A percentile compares a stretch with the other conserved stretches of the same genome.
Conservation (phyloP, 805 yeast species). For the Wickerhamiella azymoides region DNA sequence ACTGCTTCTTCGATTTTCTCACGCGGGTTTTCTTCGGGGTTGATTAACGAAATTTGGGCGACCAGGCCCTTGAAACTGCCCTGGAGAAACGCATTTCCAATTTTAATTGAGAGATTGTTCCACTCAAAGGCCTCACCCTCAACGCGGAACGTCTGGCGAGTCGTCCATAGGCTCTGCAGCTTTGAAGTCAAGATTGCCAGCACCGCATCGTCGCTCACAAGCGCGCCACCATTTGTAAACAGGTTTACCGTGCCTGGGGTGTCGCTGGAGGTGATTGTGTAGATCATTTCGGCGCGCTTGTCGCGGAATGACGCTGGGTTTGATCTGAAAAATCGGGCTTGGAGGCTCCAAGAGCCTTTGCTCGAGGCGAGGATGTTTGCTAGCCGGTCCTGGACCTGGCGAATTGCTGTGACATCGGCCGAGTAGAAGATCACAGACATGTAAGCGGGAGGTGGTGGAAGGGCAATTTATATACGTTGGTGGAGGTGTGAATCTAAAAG, state of each 20-base stretch:
- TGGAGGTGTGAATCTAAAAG: too few species aligned
- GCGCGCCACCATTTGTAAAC: constrained; percentile 21
- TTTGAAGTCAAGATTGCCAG: constrained; percentile 42
- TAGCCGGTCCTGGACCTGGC: constrained; percentile 56
- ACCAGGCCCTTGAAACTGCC: constrained; percentile 61
- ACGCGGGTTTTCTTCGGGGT: not conserved
- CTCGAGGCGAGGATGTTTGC: constrained; percentile 51
- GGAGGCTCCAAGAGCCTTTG: constrained; percentile 56
- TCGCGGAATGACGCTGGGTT: constrained; percentile 33
- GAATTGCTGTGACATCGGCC: constrained; percentile 31
- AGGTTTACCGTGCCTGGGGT: constrained; percentile 22
- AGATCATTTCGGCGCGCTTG: constrained; percentile 16
- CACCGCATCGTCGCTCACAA: constrained; percentile 43
- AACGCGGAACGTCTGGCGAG: constrained; percentile 56
- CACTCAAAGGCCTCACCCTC: constrained; percentile 57
- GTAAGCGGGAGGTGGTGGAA: constrained; percentile 9
- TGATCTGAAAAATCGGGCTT: constrained; percentile 51
- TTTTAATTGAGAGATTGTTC: constrained; percentile 33
- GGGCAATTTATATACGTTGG: too few species aligned
- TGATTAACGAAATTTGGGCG: constrained; percentile 33
- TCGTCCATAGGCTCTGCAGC: constrained; percentile 55
- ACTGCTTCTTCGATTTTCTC: not conserved
- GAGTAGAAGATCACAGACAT: constrained; percentile 7
- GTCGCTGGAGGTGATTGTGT: constrained; percentile 23
- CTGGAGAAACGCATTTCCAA: constrained; percentile 60